A percentile compares a stretch with the other conserved stretches of the same genome.
These are phyloP conservation scores for Salvia miltiorrhiza DNA, from an alignment of 257 asterid species.

Conservation along the genomic window DNA sequence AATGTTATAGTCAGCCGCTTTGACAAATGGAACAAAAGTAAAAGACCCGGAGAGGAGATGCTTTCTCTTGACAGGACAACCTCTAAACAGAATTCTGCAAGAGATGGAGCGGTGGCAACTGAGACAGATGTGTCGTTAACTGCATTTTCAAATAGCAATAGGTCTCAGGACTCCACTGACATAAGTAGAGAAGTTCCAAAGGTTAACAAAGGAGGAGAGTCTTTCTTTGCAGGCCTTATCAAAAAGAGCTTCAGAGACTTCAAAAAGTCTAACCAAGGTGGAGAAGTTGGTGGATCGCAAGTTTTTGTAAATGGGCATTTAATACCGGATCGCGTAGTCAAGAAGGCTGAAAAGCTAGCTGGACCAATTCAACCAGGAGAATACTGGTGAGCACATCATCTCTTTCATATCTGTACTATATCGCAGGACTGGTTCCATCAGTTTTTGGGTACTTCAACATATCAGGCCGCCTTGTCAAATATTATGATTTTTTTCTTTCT, in stretches of 20 bases:
- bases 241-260: slow-evolving; percentile 69
- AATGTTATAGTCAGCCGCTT: slow-evolving; percentile 29
- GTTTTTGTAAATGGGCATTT: slow-evolving; percentile 70
- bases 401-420: slow-evolving; percentile 12
- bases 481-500: too few species aligned
- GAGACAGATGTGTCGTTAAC: slow-evolving; percentile 66
- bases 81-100: slow-evolving; percentile 54
- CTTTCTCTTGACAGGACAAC: slow-evolving; percentile 33
- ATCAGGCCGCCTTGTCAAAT: background rate
- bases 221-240: slow-evolving; percentile 64
- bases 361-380: slow-evolving; percentile 91
- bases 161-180: slow-evolving; percentile 60
- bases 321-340: slow-evolving; percentile 60
- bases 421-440: background rate
- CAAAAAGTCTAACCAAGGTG: slow-evolving; percentile 47
- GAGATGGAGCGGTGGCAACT: slow-evolving; percentile 53
- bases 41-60: slow-evolving; percentile 45
- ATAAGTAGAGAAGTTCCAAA: slow-evolving; percentile 48
- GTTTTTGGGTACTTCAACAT: background rate
- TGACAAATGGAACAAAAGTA: slow-evolving; percentile 45
- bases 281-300: slow-evolving; percentile 47
- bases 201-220: slow-evolving; percentile 61
- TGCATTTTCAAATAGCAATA: slow-evolving; percentile 47
- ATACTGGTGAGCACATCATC: slow-evolving; percentile 61
- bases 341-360: slow-evolving; percentile 87